Conservation (phyloP, 2,329 filamentous ascomycete species). For the Calonectria pseudoreteaudii region DNA sequence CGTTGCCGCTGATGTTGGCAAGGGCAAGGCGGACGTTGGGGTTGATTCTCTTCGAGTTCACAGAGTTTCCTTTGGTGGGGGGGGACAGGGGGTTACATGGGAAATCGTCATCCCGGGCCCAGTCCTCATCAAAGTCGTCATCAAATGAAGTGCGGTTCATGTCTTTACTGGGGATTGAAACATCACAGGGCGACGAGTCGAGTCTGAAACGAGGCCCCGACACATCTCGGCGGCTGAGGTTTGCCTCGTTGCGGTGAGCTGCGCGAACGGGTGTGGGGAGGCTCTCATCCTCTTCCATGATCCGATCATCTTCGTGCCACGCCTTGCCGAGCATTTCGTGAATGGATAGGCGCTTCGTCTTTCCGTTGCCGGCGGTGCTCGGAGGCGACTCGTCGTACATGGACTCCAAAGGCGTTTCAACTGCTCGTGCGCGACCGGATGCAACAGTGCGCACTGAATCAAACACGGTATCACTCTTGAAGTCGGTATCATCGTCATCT, state of each 20-base stretch:
- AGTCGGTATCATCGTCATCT: slow-evolving; percentile 83
- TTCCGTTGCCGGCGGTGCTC: slow-evolving; percentile 64
- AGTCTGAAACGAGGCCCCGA: slow-evolving; percentile 44
- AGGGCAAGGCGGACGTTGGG: slow-evolving; percentile 67
- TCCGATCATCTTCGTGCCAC: slow-evolving; percentile 67
- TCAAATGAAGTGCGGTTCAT: slow-evolving; percentile 67
- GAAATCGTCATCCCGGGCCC: slow-evolving; percentile 66
- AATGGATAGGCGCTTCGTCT: slow-evolving; percentile 67
- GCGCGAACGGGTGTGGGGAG: slow-evolving; percentile 62
- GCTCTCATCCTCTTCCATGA: slow-evolving; percentile 73
- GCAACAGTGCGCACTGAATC: slow-evolving; percentile 80
- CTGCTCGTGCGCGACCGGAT: slow-evolving; percentile 73
- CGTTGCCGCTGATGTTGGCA: slow-evolving; percentile 63
- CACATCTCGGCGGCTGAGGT: slow-evolving; percentile 22
- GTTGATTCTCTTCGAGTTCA: slow-evolving; percentile 65
- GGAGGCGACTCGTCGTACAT: slow-evolving; percentile 85
- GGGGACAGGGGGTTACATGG: slow-evolving; percentile 69
- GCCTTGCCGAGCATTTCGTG: slow-evolving; percentile 68
- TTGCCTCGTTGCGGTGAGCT: slow-evolving; percentile 45
- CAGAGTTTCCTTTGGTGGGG: slow-evolving; percentile 61
- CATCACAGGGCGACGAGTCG: slow-evolving; percentile 46
- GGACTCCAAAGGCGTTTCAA: slow-evolving; percentile 79
- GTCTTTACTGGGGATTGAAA: slow-evolving; percentile 52
- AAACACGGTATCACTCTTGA: slow-evolving; percentile 81
- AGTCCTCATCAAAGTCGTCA: slow-evolving; percentile 73